Evolutionary conservation across 2,329 filamentous ascomycete genomes (phyloP).

Genomic region (Tolypocladium cylindrosporum): DNA sequence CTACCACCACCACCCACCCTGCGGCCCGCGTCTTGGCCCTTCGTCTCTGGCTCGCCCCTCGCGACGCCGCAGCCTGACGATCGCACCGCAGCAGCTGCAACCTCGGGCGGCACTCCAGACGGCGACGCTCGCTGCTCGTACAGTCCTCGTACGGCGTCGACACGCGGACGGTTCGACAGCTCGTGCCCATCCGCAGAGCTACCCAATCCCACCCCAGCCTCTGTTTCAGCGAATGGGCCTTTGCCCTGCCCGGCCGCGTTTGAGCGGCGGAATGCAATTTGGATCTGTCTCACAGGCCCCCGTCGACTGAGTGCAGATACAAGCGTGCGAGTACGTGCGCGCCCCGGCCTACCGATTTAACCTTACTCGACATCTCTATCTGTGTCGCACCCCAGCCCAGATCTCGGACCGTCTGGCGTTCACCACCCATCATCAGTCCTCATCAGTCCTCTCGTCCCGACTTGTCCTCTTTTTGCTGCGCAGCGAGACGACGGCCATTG

Average conservation of each 20-base stretch:
- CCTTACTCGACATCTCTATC: slow-evolving; percentile 7
- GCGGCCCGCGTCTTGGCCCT: neutral
- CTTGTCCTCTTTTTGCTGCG: neutral
- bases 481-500: neutral
- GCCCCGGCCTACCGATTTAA: neutral
- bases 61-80: neutral
- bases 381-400: neutral
- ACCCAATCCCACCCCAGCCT: slow-evolving; percentile 14
- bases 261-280: slow-evolving; percentile 7
- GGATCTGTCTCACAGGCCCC: slow-evolving; percentile 4
- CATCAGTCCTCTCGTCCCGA: neutral
- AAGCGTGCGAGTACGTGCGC: neutral
- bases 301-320: neutral
- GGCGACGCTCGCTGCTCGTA: neutral
- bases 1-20: neutral
- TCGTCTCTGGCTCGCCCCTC: neutral
- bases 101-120: neutral
- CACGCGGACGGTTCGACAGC: neutral
- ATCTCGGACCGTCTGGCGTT: neutral
- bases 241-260: slow-evolving; percentile 11
- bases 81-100: neutral
- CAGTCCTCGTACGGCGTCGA: neutral
- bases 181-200: slow-evolving; percentile 5
- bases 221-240: slow-evolving; percentile 12
- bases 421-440: neutral